phyloP scores from a whole-genome alignment of 805 yeast genomes.

The Zygosaccharomyces siamensis region DNA sequence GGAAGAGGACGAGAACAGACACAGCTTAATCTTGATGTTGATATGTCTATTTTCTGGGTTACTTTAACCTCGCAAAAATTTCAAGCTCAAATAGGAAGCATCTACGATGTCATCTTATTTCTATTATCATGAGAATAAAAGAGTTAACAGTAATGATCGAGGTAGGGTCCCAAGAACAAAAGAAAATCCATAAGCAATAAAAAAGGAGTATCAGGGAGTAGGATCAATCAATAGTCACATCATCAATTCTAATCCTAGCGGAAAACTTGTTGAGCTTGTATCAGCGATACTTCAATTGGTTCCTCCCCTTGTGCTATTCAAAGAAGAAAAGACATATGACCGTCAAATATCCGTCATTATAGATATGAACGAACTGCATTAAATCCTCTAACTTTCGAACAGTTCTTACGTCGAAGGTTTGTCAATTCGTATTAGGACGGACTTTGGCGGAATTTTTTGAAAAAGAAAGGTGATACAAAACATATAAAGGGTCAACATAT shows the following conservation, averaged over 20 bases:
- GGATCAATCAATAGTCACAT: too few relatives aligned
- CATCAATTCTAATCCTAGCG: not conserved
- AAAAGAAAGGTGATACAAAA: conserved; percentile 1
- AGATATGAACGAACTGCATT: not conserved
- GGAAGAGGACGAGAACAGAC: too few relatives aligned
- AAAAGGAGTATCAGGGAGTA: too few relatives aligned
- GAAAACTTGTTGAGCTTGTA: not conserved
- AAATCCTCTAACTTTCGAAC: not conserved
- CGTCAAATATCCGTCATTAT: not conserved
- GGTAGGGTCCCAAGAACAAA: too few relatives aligned
- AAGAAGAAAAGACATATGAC: not conserved
- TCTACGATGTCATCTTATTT: not conserved
- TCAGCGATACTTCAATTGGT: not conserved
- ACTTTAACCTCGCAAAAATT: too few relatives aligned
- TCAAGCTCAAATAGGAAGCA: too few relatives aligned
- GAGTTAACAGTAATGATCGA: too few relatives aligned
- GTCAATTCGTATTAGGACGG: not conserved
- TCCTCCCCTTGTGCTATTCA: not conserved
- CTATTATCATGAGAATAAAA: too few relatives aligned
- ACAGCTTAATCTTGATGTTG: too few relatives aligned
- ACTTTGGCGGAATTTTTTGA: not conserved
- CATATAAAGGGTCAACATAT: not conserved
- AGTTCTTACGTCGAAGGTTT: not conserved
- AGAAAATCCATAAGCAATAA: too few relatives aligned
- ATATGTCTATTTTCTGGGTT: too few relatives aligned